Base-by-base conservation (phyloP, 768 basidiomycete genomes). In the Candolleomyces aberdarensis region DNA sequence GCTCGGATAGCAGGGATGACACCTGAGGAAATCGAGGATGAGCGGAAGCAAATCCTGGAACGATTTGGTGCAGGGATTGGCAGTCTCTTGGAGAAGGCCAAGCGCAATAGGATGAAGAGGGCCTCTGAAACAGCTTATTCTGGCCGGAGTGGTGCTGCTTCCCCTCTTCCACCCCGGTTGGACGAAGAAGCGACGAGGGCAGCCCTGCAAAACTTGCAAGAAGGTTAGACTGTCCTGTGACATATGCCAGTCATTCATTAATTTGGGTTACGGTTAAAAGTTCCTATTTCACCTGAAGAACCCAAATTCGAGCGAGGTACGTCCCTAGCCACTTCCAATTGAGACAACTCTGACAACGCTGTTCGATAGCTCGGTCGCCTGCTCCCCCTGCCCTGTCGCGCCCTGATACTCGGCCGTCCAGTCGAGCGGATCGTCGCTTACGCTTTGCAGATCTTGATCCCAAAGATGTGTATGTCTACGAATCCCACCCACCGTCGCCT, bases 391-490 rank as follows among this genome's bases (percentile, higher is more conserved):
- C 84, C 10, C 67, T 84, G 41, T 80, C 80, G 11, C 75, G 65
- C 13, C 67, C 78, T 7, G 75, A 77, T 58, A 85, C 84, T 14
- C 85, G 88, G 13, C 87, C 89, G 14, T 81, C 86, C 3, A 83
- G 71, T 79, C 85, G 72, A 71, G 80, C 70, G 56, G 84, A 73
- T 63, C 80, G 87, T 14, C 84, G 75, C 64, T 72, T 93, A 32
- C 85, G 92, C 17, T 94, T 94, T 66, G 89, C 91, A 36, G 86
- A 92, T 43, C 76, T 92, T 15, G 83, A 81, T 1, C 85, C 89
- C 0, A 73, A 82, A n/a, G 89, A 93, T 67, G 84, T 94, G 2
- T 81, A 91, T 71, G 87, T 94, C 0, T 94, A 94, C 67, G 89
- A 92, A 66, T 92, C 91, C 14, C 87, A 85, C 1, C 92, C 91